Evolutionary conservation across 805 yeast species (phyloP).

Genomic region (Candida michaelii): DNA sequence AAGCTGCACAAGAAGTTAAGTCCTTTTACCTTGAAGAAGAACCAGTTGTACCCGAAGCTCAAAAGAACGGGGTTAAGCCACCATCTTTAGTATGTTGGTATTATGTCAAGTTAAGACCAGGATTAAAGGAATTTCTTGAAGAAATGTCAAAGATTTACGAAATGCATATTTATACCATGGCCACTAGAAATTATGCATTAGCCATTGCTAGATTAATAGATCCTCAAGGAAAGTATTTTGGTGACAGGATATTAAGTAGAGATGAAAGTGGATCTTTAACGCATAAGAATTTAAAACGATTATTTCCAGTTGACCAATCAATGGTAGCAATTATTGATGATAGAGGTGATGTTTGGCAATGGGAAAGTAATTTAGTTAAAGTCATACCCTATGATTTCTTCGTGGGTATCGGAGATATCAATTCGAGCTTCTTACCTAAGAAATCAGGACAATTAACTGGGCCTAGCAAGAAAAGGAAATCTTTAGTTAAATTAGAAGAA

Average conservation of each 20-base stretch:
- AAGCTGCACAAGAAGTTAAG: conserved; percentile 77
- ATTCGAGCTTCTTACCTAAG: conserved; percentile 86
- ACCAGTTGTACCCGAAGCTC: conserved; percentile 51
- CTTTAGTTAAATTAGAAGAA: conserved; percentile 59
- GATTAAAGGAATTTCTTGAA: conserved; percentile 70
- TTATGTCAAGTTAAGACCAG: conserved; percentile 90
- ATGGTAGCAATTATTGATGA: conserved; percentile 97
- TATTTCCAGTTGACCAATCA: conserved; percentile 93
- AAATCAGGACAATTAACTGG: conserved; percentile 58
- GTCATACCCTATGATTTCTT: conserved; percentile 95
- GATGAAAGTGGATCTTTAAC: conserved; percentile 94
- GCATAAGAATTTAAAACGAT: conserved; percentile 80
- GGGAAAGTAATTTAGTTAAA: conserved; percentile 88
- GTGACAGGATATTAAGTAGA: conserved; percentile 85
- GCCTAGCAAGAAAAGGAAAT: conserved; percentile 60
- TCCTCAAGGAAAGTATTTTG: conserved; percentile 83
- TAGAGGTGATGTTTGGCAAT: conserved; percentile 98
- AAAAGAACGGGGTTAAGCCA: conserved; percentile 58
- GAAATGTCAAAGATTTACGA: conserved; percentile 69
- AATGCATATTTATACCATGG: conserved; percentile 97
- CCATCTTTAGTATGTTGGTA: conserved; percentile 74
- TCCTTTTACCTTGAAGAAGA: conserved; percentile 80
- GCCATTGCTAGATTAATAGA: conserved; percentile 89
- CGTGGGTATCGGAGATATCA: conserved; percentile 96
- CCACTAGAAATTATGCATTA: conserved; percentile 89